Percentiles rank a stretch among this genome's conserved stretches.
These are phyloP conservation scores for Lachnellula willkommii DNA, from an alignment of 2,329 filamentous ascomycete species.

Conservation along the genomic window DNA sequence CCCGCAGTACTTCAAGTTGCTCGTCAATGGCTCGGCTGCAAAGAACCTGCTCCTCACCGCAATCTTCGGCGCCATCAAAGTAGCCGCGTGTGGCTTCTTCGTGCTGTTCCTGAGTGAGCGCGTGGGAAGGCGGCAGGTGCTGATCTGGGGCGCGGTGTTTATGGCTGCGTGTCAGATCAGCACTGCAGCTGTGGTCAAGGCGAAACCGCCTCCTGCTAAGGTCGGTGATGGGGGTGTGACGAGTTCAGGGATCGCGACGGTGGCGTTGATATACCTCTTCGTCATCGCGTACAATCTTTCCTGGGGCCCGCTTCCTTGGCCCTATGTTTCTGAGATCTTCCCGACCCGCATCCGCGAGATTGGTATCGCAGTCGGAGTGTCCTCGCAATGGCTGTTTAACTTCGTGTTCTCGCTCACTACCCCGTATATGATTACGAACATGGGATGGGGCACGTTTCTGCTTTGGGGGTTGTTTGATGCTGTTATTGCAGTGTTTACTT, in stretches of 20 bases:
- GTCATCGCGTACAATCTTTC: constrained; percentile 48
- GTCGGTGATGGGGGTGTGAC: constrained; percentile 29
- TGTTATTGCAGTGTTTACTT: constrained; percentile 40
- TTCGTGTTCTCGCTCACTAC: constrained; percentile 46
- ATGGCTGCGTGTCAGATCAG: constrained; percentile 43
- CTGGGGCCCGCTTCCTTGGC: constrained; percentile 48
- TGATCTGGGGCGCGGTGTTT: constrained; percentile 39
- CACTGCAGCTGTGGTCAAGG: constrained; percentile 41
- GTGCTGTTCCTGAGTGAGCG: constrained; percentile 49
- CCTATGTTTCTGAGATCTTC: constrained; percentile 47
- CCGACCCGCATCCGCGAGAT: constrained; percentile 42
- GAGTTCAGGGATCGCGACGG: constrained; percentile 42
- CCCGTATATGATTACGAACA: constrained; percentile 44
- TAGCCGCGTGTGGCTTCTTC: constrained; percentile 45
- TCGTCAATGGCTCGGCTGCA: constrained; percentile 40
- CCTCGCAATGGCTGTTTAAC: constrained; percentile 48
- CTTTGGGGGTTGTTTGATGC: constrained; percentile 42
- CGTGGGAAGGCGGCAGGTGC: constrained; percentile 38
- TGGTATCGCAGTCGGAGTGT: constrained; percentile 46
- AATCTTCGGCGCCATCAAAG: constrained; percentile 49
- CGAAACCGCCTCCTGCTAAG: constrained; percentile 25
- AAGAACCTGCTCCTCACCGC: constrained; percentile 45
- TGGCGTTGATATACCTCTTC: constrained; percentile 50
- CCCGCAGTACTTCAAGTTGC: constrained; percentile 45
- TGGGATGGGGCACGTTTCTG: constrained; percentile 42